Percentiles rank a stretch among this genome's conserved stretches.
Conservation (phyloP, 305 asterid genomes). For the Fraxinus xanthoxyloides region DNA sequence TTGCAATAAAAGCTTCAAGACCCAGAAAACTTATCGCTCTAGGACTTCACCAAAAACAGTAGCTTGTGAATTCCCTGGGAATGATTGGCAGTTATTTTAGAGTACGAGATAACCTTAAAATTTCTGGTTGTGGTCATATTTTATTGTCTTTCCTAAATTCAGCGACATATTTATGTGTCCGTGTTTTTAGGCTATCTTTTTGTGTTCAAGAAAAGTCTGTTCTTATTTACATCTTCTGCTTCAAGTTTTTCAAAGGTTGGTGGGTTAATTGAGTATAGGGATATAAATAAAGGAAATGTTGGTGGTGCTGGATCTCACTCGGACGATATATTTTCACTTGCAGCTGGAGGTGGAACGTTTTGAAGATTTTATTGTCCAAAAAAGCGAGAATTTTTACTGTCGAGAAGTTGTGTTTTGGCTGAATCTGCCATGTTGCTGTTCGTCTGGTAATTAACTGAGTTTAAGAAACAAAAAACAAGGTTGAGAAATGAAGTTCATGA, state of each 20-base stretch:
- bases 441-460: conserved; percentile 26
- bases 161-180: not conserved
- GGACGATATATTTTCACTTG: conserved; percentile 33
- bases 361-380: conserved; percentile 22
- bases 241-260: conserved; percentile 29
- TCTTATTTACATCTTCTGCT: conserved; percentile 25
- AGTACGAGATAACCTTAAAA: conserved; percentile 10
- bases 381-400: conserved; percentile 24
- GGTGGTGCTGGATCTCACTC: conserved; percentile 13
- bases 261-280: not conserved
- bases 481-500: conserved; percentile 80
- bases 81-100: conserved; percentile 10
- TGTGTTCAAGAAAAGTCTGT: not conserved
- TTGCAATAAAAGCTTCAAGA: conserved; percentile 5
- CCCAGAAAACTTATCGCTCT: not conserved
- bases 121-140: not conserved
- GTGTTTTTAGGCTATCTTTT: conserved; percentile 8
- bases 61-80: conserved; percentile 6
- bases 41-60: conserved; percentile 2
- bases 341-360: conserved; percentile 37
- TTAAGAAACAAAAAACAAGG: conserved; percentile 17
- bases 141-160: conserved; percentile 4
- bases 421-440: conserved; percentile 31
- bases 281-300: not conserved
- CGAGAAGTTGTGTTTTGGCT: conserved; percentile 34